Evolutionary conservation across 352 stramenopile genomes (phyloP).

Genomic region (Phytopythium delawarense): DNA sequence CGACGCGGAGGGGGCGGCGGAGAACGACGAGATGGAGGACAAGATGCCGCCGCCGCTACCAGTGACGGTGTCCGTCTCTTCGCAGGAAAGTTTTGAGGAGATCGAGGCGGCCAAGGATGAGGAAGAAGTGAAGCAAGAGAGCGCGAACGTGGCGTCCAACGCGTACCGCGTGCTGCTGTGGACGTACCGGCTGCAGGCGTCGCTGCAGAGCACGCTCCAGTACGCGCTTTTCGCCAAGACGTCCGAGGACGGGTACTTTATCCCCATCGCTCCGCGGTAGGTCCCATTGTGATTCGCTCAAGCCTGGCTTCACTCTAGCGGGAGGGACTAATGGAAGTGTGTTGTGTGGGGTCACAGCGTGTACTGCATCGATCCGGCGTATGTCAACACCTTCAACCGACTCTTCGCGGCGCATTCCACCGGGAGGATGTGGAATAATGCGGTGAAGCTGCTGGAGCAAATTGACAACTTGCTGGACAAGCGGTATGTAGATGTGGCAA

Average conservation of each 20-base stretch:
- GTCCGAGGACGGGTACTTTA: constrained; percentile 77
- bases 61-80: constrained; percentile 9
- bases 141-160: constrained; percentile 64
- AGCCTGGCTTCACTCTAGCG: not conserved
- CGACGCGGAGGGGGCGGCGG: not conserved
- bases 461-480: constrained; percentile 62
- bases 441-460: constrained; percentile 68
- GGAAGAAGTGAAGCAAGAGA: constrained; percentile 65
- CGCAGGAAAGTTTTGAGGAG: constrained; percentile 60
- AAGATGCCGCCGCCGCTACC: constrained; percentile 12
- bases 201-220: constrained; percentile 66
- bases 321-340: constrained; percentile 8
- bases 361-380: constrained; percentile 72
- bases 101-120: constrained; percentile 56
- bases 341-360: constrained; percentile 32
- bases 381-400: constrained; percentile 74
- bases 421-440: constrained; percentile 60
- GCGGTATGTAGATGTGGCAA: constrained; percentile 25
- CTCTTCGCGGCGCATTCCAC: constrained; percentile 63
- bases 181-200: constrained; percentile 76
- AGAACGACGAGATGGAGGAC: constrained; percentile 26
- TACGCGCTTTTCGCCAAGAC: constrained; percentile 78
- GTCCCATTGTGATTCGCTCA: not conserved
- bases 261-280: constrained; percentile 73
- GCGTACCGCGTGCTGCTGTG: constrained; percentile 71